phyloP scores from a whole-genome alignment of 139 green algal genomes.

The Tetraselmis chui region DNA sequence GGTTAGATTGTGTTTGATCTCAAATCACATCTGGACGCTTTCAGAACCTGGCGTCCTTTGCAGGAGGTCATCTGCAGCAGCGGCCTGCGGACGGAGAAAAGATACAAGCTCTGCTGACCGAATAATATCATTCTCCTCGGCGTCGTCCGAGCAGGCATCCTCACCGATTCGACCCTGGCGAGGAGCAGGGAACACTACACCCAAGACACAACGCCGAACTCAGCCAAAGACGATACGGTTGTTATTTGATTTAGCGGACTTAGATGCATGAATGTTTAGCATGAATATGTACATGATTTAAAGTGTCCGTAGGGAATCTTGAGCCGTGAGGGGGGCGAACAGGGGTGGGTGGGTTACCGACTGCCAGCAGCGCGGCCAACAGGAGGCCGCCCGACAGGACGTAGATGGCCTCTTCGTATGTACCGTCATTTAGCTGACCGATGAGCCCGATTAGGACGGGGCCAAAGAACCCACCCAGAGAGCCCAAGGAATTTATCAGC shows the following conservation, averaged over 20 bases:
- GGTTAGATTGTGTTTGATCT: too few relatives aligned
- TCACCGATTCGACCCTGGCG: neutral
- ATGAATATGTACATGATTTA: too few relatives aligned
- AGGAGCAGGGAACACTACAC: neutral
- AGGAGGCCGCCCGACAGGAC: conserved; percentile 13
- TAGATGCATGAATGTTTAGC: too few relatives aligned
- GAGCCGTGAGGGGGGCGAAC: neutral
- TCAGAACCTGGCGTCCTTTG: neutral
- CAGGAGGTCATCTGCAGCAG: neutral
- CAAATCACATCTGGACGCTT: neutral
- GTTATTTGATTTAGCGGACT: too few relatives aligned
- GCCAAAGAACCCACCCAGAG: conserved; percentile 26
- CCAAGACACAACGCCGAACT: too few relatives aligned
- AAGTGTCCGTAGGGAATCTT: too few relatives aligned
- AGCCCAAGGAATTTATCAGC: conserved; percentile 33
- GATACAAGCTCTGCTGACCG: neutral
- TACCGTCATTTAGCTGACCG: neutral
- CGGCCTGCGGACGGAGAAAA: neutral
- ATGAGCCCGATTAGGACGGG: conserved; percentile 10
- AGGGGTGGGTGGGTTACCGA: neutral
- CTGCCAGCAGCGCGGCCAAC: neutral
- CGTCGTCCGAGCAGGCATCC: neutral
- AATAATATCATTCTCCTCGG: neutral
- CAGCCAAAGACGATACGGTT: too few relatives aligned
- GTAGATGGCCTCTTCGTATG: conserved; percentile 16